Conservation (phyloP, 805 yeast species). For the Metschnikowia matae region DNA sequence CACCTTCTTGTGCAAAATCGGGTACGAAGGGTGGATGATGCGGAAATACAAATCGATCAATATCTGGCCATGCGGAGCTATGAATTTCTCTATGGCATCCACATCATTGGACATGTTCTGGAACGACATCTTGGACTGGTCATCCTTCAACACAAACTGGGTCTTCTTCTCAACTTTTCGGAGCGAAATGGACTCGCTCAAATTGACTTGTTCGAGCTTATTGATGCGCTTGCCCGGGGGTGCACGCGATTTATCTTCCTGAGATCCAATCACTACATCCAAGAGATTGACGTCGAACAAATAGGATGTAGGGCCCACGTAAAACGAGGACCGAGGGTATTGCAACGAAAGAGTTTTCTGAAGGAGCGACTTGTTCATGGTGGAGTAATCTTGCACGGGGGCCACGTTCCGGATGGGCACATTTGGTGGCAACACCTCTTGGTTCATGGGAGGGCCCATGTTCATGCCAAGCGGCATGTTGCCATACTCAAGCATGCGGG, state of each 20-base stretch:
- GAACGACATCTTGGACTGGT: constrained; percentile 66
- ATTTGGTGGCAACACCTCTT: constrained; percentile 32
- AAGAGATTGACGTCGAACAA: constrained; percentile 71
- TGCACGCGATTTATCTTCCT: constrained; percentile 15
- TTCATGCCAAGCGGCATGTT: constrained; percentile 4
- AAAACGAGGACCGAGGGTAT: constrained; percentile 85
- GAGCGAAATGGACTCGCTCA: constrained; percentile 61
- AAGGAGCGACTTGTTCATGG: constrained; percentile 57
- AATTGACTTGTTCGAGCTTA: constrained; percentile 75
- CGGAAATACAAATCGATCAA: constrained; percentile 77
- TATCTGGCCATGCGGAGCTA: constrained; percentile 89
- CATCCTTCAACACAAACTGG: constrained; percentile 77
- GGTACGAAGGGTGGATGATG: constrained; percentile 86
- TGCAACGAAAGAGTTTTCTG: constrained; percentile 72
- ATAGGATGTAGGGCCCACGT: constrained; percentile 79
- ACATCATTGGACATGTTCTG: constrained; percentile 69
- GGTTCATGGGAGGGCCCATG: constrained; percentile 11
- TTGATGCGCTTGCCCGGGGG: constrained; percentile 22
- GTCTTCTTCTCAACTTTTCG: constrained; percentile 75
- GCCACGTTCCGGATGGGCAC: constrained; percentile 48
- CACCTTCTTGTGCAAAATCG: constrained; percentile 85
- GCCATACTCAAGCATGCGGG: constrained; percentile 9
- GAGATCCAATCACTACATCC: constrained; percentile 49
- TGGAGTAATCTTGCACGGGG: constrained; percentile 66
- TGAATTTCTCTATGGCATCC: constrained; percentile 77